Conservation (phyloP, 2,329 filamentous ascomycete species). For the Zymoseptoria tritici region DNA sequence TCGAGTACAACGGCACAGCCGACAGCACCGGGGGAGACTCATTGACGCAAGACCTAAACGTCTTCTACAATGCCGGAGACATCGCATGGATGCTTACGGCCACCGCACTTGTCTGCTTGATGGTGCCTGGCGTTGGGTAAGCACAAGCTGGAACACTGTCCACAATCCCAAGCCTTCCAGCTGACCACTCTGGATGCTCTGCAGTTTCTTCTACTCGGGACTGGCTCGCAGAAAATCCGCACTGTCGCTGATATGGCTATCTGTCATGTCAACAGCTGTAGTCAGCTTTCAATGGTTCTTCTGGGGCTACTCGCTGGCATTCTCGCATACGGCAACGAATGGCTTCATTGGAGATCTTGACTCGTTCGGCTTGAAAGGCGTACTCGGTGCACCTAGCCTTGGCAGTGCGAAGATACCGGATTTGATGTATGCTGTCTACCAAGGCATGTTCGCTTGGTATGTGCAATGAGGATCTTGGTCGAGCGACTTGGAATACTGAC, state of each 20-base stretch:
- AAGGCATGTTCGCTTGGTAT: constrained; percentile 72
- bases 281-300: constrained; percentile 92
- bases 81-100: constrained; percentile 73
- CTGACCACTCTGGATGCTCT: not conserved
- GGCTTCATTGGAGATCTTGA: constrained; percentile 69
- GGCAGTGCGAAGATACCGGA: constrained; percentile 69
- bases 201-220: constrained; percentile 84
- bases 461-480: not conserved
- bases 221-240: constrained; percentile 84
- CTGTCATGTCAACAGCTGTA: constrained; percentile 71
- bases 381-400: constrained; percentile 67
- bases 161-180: not conserved
- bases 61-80: constrained; percentile 80
- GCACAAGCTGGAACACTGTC: constrained; percentile 8
- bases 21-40: constrained; percentile 57
- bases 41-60: constrained; percentile 64
- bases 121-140: constrained; percentile 82
- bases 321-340: constrained; percentile 64
- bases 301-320: constrained; percentile 81
- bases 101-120: constrained; percentile 75
- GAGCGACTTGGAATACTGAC: not conserved
- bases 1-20: constrained; percentile 55
- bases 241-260: constrained; percentile 76
- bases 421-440: constrained; percentile 76
- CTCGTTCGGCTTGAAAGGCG: constrained; percentile 72